Evolutionary conservation across 2,329 filamentous ascomycete genomes (phyloP).

Genomic region (Fusarium burgessii): DNA sequence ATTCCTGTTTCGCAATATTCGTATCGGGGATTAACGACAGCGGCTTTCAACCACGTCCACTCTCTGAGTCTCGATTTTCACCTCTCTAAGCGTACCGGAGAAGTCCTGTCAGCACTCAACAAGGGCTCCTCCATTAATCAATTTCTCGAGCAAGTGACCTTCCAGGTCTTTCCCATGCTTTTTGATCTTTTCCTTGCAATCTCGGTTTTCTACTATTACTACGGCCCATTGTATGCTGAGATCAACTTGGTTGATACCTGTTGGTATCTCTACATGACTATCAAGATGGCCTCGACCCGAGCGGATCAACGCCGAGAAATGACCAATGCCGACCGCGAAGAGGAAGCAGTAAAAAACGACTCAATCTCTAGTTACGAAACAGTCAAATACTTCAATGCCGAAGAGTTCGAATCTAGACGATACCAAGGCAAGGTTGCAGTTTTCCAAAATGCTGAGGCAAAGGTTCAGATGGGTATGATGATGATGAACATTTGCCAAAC

Average conservation of each 20-base stretch:
- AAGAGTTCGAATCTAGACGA: constrained; percentile 80
- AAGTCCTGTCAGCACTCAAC: constrained; percentile 93
- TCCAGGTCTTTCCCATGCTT: constrained; percentile 94
- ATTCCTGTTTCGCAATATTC: constrained; percentile 98
- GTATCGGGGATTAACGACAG: constrained; percentile 92
- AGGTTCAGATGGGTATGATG: constrained; percentile 81
- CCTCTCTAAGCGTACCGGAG: constrained; percentile 94
- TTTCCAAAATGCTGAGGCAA: constrained; percentile 80
- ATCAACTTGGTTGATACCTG: constrained; percentile 93
- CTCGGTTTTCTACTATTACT: constrained; percentile 74
- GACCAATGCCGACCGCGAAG: constrained; percentile 93
- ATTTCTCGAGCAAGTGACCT: constrained; percentile 96
- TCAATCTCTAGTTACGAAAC: constrained; percentile 99
- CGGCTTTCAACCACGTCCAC: constrained; percentile 97
- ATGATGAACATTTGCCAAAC: constrained; percentile 86
- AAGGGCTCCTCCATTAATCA: constrained; percentile 97
- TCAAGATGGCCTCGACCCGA: constrained; percentile 93
- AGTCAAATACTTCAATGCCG: constrained; percentile 91
- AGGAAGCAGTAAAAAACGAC: constrained; percentile 98
- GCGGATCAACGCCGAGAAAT: constrained; percentile 92
- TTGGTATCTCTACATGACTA: constrained; percentile 95
- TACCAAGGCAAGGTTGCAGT: constrained; percentile 77
- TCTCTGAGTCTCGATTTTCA: constrained; percentile 96
- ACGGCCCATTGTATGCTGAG: constrained; percentile 82
- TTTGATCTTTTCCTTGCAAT: constrained; percentile 90